Percentiles rank a stretch among this genome's conserved stretches.
These are phyloP conservation scores for Plasmopara muralis DNA, from an alignment of 352 stramenopile genomes.

Conservation along the genomic window DNA sequence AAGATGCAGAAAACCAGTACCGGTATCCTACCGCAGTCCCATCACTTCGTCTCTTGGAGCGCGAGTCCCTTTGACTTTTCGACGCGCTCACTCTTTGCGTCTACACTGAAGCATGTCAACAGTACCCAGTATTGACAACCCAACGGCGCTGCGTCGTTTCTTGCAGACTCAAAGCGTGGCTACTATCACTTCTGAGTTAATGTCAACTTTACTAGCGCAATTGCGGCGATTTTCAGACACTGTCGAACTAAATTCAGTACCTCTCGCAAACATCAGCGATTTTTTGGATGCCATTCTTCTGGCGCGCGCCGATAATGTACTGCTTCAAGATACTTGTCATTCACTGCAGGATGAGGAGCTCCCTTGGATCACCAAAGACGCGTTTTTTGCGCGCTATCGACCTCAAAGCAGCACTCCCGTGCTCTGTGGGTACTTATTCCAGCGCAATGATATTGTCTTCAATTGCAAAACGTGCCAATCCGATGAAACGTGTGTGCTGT, in stretches of 20 bases:
- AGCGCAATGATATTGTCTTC: conserved; percentile 96
- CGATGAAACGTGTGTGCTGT: conserved; percentile 97
- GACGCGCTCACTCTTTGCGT: no score
- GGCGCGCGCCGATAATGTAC: conserved; percentile 21
- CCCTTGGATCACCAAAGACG: conserved; percentile 31
- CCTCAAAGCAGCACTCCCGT: conserved; percentile 43
- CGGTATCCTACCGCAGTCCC: no score
- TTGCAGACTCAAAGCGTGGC: conserved; percentile 14
- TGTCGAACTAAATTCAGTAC: conserved; percentile 14
- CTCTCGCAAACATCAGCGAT: conserved; percentile 18
- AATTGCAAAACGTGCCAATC: conserved; percentile 98
- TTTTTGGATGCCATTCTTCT: conserved; percentile 56
- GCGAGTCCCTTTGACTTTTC: no score
- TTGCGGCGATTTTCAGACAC: conserved; percentile 14
- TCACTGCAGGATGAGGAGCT: conserved; percentile 9
- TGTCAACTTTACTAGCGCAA: conserved; percentile 19
- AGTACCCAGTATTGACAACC: conserved; percentile 1
- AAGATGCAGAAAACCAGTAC: no score
- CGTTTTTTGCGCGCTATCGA: conserved; percentile 57
- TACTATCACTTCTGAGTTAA: conserved; percentile 7
- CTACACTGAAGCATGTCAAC: conserved; percentile 7
- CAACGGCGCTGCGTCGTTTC: conserved; percentile 18
- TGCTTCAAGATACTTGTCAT: conserved; percentile 8
- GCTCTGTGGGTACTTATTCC: conserved; percentile 95
- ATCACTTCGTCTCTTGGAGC: no score